Conservation (phyloP, 2,329 filamentous ascomycete species). For the Alternaria burnsii region DNA sequence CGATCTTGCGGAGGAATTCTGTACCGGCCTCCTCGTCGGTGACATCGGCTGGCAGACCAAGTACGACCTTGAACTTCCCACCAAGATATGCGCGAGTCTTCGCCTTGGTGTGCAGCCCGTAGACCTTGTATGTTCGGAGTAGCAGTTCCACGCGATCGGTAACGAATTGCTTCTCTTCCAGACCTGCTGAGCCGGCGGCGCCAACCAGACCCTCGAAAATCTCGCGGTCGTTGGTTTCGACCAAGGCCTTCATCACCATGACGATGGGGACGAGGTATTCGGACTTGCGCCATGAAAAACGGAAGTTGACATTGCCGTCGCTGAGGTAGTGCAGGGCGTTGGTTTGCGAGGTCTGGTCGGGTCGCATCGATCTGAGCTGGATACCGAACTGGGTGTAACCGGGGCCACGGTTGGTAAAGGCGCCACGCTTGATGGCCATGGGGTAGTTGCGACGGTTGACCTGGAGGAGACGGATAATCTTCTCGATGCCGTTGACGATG, state of each 20-base stretch:
- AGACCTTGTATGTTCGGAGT: constrained; percentile 90
- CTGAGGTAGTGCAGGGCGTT: constrained; percentile 96
- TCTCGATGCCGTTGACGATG: constrained; percentile 75
- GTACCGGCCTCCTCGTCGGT: constrained; percentile 88
- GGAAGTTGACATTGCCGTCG: constrained; percentile 95
- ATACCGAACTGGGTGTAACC: constrained; percentile 91
- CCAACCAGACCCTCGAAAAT: constrained; percentile 96
- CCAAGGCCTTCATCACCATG: constrained; percentile 94
- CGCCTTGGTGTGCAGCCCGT: constrained; percentile 80
- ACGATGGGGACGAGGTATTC: constrained; percentile 95
- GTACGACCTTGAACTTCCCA: constrained; percentile 86
- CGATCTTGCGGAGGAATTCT: constrained; percentile 88
- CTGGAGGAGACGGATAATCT: constrained; percentile 17
- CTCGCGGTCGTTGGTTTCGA: constrained; percentile 95
- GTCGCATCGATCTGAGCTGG: constrained; percentile 88
- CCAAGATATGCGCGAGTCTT: constrained; percentile 89
- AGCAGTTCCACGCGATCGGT: constrained; percentile 93
- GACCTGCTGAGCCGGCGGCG: constrained; percentile 75
- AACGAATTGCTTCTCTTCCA: constrained; percentile 85
- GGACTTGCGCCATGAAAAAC: constrained; percentile 97
- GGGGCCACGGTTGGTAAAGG: constrained; percentile 85
- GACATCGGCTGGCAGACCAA: constrained; percentile 84
- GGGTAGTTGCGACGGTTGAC: constrained; percentile 87
- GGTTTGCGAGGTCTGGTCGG: constrained; percentile 98
- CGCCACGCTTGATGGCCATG: constrained; percentile 89